phyloP scores from a whole-genome alignment of 2,329 filamentous ascomycete genomes.

The Thermothelomyces thermophilus region DNA sequence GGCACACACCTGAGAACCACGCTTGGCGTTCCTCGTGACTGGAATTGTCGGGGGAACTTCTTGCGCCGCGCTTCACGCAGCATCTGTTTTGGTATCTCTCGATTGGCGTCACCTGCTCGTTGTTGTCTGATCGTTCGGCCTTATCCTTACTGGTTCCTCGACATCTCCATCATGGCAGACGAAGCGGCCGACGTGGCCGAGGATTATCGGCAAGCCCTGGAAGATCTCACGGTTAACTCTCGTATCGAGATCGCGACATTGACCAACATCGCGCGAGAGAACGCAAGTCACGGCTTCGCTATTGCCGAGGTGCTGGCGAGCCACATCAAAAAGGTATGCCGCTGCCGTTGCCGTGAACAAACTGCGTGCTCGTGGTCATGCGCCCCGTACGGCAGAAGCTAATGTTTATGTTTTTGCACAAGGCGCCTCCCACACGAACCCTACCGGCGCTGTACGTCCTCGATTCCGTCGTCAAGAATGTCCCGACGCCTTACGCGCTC shows the following conservation, averaged over 20 bases:
- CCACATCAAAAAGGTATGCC: conserved; percentile 88
- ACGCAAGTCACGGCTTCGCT: conserved; percentile 88
- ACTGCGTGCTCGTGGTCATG: neutral
- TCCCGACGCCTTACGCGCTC: conserved; percentile 92
- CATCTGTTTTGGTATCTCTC: neutral
- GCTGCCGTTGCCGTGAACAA: neutral
- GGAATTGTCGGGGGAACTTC: conserved; percentile 6
- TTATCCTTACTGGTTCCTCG: neutral
- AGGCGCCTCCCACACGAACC: conserved; percentile 86
- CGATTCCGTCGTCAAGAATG: conserved; percentile 97
- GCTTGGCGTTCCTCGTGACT: conserved; percentile 8
- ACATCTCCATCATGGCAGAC: conserved; percentile 40
- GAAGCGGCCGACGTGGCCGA: conserved; percentile 78
- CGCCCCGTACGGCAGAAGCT: conserved; percentile 15
- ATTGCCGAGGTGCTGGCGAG: conserved; percentile 87
- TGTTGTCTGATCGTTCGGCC: conserved; percentile 1
- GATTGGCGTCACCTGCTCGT: conserved; percentile 2
- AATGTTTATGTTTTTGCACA: conserved; percentile 21
- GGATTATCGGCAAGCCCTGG: conserved; percentile 88
- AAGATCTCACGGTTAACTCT: conserved; percentile 85
- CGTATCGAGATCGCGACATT: conserved; percentile 95
- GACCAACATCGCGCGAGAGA: conserved; percentile 95
- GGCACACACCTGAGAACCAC: conserved; percentile 2
- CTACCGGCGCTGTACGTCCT: conserved; percentile 94
- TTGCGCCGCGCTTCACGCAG: neutral